Evolutionary conservation across 148 eudicot species (phyloP).

Genomic region (Vaccinium myrtillus): DNA sequence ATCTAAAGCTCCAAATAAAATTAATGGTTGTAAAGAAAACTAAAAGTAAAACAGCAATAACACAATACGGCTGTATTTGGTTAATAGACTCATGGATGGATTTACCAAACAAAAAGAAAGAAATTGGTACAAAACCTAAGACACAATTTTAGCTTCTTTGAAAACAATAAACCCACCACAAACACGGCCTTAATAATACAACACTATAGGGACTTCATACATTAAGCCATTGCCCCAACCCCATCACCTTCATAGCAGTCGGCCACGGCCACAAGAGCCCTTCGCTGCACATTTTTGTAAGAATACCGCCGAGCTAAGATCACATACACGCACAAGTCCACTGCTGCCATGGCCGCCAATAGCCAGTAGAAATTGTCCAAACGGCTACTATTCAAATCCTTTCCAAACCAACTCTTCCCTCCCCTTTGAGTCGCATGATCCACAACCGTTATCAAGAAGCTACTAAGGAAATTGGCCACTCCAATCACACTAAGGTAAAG

Average conservation of each 20-base stretch:
- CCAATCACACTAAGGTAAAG: constrained; percentile 71
- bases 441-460: constrained; percentile 50
- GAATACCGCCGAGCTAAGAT: constrained; percentile 42
- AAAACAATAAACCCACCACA: neutral
- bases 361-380: constrained; percentile 43
- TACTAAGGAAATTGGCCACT: constrained; percentile 55
- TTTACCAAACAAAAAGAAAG: neutral
- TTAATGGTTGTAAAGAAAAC: neutral
- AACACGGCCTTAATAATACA: neutral
- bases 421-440: constrained; percentile 40
- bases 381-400: constrained; percentile 43
- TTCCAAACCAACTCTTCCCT: constrained; percentile 66
- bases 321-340: constrained; percentile 36
- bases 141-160: neutral
- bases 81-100: neutral
- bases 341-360: constrained; percentile 30
- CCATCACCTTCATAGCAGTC: constrained; percentile 36
- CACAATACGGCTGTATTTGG: neutral
- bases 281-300: constrained; percentile 57
- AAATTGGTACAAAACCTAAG: neutral
- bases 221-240: constrained; percentile 33
- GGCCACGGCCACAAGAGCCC: constrained; percentile 29
- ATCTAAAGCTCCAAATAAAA: neutral
- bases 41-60: neutral
- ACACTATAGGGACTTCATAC: neutral